A percentile compares a stretch with the other conserved stretches of the same genome.
phyloP scores from a whole-genome alignment of 352 stramenopile genomes.

The Globisporangium viniferum region DNA sequence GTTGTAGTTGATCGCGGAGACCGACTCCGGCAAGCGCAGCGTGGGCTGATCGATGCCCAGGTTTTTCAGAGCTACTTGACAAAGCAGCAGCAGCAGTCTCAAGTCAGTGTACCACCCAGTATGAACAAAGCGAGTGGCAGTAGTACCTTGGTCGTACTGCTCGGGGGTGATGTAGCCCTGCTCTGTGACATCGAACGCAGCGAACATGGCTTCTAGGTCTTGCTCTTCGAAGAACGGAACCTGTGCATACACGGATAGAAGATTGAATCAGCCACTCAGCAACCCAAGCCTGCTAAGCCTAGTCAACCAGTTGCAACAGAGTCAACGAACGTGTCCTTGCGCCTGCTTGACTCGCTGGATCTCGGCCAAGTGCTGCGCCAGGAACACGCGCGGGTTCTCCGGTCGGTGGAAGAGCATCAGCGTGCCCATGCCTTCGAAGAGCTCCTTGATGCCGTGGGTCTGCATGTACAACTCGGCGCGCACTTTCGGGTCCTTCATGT shows the following conservation, averaged over 20 bases:
- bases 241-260: slow-evolving; percentile 15
- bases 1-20: slow-evolving; percentile 49
- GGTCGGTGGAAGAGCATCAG: slow-evolving; percentile 65
- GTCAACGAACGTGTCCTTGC: slow-evolving; percentile 38
- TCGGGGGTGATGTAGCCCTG: slow-evolving; percentile 54
- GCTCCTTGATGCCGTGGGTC: slow-evolving; percentile 60
- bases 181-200: slow-evolving; percentile 70
- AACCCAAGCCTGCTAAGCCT: too few relatives aligned
- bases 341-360: slow-evolving; percentile 56
- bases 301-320: not conserved
- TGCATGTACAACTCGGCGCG: slow-evolving; percentile 62
- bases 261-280: too few relatives aligned
- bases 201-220: slow-evolving; percentile 73
- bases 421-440: slow-evolving; percentile 63
- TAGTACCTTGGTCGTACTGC: slow-evolving; percentile 65
- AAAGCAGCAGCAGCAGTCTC: not conserved
- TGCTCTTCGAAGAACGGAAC: slow-evolving; percentile 69
- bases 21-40: slow-evolving; percentile 56
- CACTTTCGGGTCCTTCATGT: slow-evolving; percentile 66
- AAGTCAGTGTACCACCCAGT: not conserved
- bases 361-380: slow-evolving; percentile 52
- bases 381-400: slow-evolving; percentile 54
- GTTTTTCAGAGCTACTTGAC: slow-evolving; percentile 40
- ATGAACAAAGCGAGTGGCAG: not conserved
- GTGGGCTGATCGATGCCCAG: slow-evolving; percentile 67